Evolutionary conservation across 345 rosid genomes (phyloP), one percentile per base, ranked within the genome.

Genomic region (Hypericum androsaemum): DNA sequence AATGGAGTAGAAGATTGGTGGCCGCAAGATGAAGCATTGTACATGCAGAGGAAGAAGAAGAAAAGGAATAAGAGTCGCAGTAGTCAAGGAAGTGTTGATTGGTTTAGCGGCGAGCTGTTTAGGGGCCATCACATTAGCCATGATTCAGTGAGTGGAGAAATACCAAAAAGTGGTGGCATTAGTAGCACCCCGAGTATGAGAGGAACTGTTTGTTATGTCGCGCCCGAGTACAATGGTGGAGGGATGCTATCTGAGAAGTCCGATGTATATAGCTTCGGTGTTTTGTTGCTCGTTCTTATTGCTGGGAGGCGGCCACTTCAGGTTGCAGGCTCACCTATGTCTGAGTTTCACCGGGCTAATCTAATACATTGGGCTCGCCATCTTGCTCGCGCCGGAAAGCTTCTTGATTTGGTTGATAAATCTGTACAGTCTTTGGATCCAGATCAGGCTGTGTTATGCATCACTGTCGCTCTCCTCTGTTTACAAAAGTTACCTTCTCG

Each of bases 171-270:
- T 50, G 80, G 83, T 12, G 90, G 88, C 22, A 60, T 87, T 45
- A 76, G 89, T 42, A 90, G 96, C 66, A 87, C 98, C 0, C 98
- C 96, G 7, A 90, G 98, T 59, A 87, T 87, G 98, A 76, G 98
- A 72, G 98, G 98, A 64, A 90, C 96, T 0, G 80, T 90, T 43
- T 87, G 94, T 63, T 90, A 90, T 43, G 69, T 78, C 51, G 98
- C 98, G 14, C 98, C 98, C 0, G 98, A 90, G 67, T 90, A 75
- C 28, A 74, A 92, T n/a, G 83, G 81, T 0, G 86, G 82, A 0
- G 88, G 78, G 41, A 80, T 63, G 56, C 55, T 90, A 38, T 87
- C 96, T 0, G 96, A 87, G 46, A 90, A 90, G 59, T 80, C 77
- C 38, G 98, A 90, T 66, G 98, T 90, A 37, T 90, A 87, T 51